These are phyloP conservation scores for Gastrolobium villosum DNA, from an alignment of 306 rosid genomes.

Conservation along the genomic window DNA sequence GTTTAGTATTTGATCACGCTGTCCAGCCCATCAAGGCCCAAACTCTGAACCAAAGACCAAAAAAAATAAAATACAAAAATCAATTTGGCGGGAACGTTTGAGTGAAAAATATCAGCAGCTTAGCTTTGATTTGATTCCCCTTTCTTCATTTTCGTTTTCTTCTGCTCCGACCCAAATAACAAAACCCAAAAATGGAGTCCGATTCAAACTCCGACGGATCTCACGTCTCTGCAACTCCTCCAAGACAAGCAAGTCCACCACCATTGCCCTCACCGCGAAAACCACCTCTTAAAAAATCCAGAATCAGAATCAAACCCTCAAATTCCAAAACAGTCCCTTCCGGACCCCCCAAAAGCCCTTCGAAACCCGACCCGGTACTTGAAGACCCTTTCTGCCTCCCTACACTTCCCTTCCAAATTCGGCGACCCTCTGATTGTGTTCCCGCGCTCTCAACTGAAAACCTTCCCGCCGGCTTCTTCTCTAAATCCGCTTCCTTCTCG, in stretches of 20 bases:
- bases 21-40: conserved; percentile 5
- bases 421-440: conserved; percentile 55
- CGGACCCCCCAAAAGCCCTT: neutral
- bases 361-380: conserved; percentile 8
- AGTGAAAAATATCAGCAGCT: neutral
- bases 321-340: conserved; percentile 53
- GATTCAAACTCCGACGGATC: conserved; percentile 89
- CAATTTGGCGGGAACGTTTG: conserved; percentile 47
- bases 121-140: too few species aligned
- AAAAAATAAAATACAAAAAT: neutral
- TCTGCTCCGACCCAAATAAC: conserved; percentile 25
- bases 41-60: neutral
- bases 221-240: conserved; percentile 92
- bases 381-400: conserved; percentile 46
- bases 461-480: conserved; percentile 72
- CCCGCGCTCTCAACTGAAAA: conserved; percentile 55
- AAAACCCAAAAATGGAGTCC: conserved; percentile 54
- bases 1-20: neutral
- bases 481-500: conserved; percentile 70
- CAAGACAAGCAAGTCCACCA: conserved; percentile 61
- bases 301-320: conserved; percentile 48
- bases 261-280: conserved; percentile 36
- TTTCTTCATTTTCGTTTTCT: neutral
- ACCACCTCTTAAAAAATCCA: conserved; percentile 46
- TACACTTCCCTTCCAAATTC: conserved; percentile 72